Conservation (phyloP, 192 early-diverging fungal species). For the Coemansia sp. region DNA sequence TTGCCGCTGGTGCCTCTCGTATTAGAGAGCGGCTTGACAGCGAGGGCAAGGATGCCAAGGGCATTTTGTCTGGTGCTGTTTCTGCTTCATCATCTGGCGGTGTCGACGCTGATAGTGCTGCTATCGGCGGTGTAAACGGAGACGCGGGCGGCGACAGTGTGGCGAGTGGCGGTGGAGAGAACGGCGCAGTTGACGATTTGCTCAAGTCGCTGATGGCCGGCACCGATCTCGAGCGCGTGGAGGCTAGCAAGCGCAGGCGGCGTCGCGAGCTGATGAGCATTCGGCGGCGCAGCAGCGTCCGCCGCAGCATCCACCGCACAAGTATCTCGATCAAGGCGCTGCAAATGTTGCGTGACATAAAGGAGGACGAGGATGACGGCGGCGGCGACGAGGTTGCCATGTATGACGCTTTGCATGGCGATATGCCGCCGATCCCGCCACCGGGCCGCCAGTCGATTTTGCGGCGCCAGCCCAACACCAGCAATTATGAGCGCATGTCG, state of each 20-base stretch:
- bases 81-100: background rate
- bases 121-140: background rate
- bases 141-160: background rate
- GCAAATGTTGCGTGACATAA: slow-evolving; percentile 58
- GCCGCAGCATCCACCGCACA: slow-evolving; percentile 56
- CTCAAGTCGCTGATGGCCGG: slow-evolving; percentile 73
- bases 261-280: slow-evolving; percentile 57
- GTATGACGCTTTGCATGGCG: slow-evolving; percentile 1
- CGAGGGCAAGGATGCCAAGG: slow-evolving; percentile 5
- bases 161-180: slow-evolving; percentile 56
- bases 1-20: slow-evolving; percentile 39
- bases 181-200: slow-evolving; percentile 78
- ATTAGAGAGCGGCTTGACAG: slow-evolving; percentile 25
- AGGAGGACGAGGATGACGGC: slow-evolving; percentile 46
- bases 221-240: slow-evolving; percentile 64
- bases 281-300: slow-evolving; percentile 53
- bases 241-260: slow-evolving; percentile 48
- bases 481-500: slow-evolving; percentile 28
- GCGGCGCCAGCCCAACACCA: slow-evolving; percentile 12
- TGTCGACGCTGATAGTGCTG: background rate
- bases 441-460: slow-evolving; percentile 22
- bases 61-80: background rate
- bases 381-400: background rate
- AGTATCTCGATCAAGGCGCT: slow-evolving; percentile 57
- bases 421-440: slow-evolving; percentile 23